Base-by-base conservation (phyloP, 805 yeast species). In the Brettanomyces anomalus region DNA sequence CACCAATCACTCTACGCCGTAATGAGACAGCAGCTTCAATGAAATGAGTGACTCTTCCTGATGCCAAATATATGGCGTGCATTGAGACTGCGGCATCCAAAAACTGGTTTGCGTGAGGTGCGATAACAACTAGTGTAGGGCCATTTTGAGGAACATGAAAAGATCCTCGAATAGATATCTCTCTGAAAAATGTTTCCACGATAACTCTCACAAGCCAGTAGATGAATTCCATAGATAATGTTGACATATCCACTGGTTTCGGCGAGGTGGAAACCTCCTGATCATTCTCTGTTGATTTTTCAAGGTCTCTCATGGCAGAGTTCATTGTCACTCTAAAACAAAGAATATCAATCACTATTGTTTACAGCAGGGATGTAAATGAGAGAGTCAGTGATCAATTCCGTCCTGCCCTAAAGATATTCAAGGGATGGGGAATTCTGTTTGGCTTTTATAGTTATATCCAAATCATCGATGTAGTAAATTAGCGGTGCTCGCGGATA, bases 31-130 rank as follows among this genome's bases (percentile, higher is more conserved):
- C 94, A 6, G 98, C 98, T 48, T 88, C 85, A 48, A 90, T 67
- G 57, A 89, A 88, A 17, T 87, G 76, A 14, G 85, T 74, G 35
- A 90, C 67, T 47, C 96, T 70, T 6, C 78, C 73, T 2, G 83
- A 72, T 44, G 77, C 78, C 40, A 68, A 67, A 52, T 79, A 73
- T 17, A 85, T 85, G 50, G 82, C 85, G 37, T 81, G 77, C 74
- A 85, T 79, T 28, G 86, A 68, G 39, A 93, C 70, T 20, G 88
- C 76, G 4, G 66, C 67, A 51, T 76, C 82, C 31, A 84, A 78
- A 48, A 84, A 85, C 54, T 86, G 95, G 57, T 86, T 86, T n/a
- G 96, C 95, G 66, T 90, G 98, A 2, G 97, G 97, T 2, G 96
- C 98, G 10, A 93, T 94, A 31, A 93, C 97, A 48, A 93, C 81